Evolutionary conservation across 192 early-diverging fungal species (phyloP).

Genomic region (Rhizoclosmatium sp.): DNA sequence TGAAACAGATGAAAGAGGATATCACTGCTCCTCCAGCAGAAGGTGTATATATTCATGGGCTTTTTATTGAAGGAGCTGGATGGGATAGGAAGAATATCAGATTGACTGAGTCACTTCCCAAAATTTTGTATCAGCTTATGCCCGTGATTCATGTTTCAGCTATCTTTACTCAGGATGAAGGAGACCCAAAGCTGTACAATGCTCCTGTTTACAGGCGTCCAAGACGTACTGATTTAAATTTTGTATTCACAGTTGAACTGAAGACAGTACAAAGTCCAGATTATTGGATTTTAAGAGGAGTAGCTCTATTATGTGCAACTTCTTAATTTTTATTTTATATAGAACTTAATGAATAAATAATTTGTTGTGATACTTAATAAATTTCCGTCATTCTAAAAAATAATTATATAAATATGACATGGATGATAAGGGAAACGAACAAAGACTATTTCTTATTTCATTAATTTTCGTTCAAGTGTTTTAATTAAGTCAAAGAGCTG

Average conservation of each 20-base stretch:
- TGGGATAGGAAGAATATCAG: conserved; percentile 74
- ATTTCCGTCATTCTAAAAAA: neutral
- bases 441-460: no score
- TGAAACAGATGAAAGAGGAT: conserved; percentile 79
- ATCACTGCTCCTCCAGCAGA: conserved; percentile 65
- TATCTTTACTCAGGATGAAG: conserved; percentile 65
- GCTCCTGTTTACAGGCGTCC: conserved; percentile 70
- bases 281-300: conserved; percentile 70
- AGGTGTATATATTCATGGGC: conserved; percentile 73
- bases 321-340: conserved; percentile 2
- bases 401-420: neutral
- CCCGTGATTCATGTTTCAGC: conserved; percentile 66
- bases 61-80: conserved; percentile 73
- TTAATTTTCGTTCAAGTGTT: no score
- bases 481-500: no score
- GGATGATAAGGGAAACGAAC: no score
- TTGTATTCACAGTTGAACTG: conserved; percentile 71
- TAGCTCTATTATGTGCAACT: conserved; percentile 60
- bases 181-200: conserved; percentile 66
- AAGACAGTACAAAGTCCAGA: conserved; percentile 67
- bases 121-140: conserved; percentile 69
- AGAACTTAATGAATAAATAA: neutral
- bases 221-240: conserved; percentile 66
- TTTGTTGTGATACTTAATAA: neutral
- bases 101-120: conserved; percentile 68